Evolutionary conservation across 352 stramenopile genomes (phyloP).

Genomic region (Thraustotheca clavata): DNA sequence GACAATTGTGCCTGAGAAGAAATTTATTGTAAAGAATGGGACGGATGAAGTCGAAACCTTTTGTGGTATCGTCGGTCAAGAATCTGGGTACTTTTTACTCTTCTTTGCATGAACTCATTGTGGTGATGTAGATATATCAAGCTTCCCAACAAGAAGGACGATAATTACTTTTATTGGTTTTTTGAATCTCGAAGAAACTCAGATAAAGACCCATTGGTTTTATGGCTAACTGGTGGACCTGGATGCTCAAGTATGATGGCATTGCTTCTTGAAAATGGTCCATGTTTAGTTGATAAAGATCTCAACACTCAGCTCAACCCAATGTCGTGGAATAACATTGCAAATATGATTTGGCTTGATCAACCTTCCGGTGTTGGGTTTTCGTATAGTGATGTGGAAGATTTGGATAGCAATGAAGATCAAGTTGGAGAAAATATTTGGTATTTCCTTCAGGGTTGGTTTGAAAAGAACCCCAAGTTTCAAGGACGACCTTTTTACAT

Average conservation of each 20-base stretch:
- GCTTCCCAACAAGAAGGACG: slow-evolving; percentile 45
- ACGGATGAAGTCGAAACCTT: slow-evolving; percentile 28
- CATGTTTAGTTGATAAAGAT: slow-evolving; percentile 41
- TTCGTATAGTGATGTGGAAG: slow-evolving; percentile 33
- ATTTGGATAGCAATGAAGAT: slow-evolving; percentile 39
- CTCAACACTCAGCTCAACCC: slow-evolving; percentile 41
- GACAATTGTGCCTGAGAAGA: background rate
- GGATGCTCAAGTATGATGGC: slow-evolving; percentile 56
- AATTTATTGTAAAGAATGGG: background rate
- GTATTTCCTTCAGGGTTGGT: slow-evolving; percentile 55
- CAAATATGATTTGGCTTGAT: slow-evolving; percentile 67
- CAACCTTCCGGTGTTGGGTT: slow-evolving; percentile 50
- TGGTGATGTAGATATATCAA: slow-evolving; percentile 42
- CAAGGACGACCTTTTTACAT: slow-evolving; percentile 48
- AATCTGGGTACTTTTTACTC: slow-evolving; percentile 24
- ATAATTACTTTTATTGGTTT: slow-evolving; percentile 65
- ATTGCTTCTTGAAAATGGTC: slow-evolving; percentile 55
- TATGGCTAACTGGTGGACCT: slow-evolving; percentile 59
- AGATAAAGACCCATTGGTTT: slow-evolving; percentile 38
- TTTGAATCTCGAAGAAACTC: slow-evolving; percentile 35
- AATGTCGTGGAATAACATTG: slow-evolving; percentile 51
- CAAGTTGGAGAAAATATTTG: slow-evolving; percentile 59
- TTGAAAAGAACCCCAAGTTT: slow-evolving; percentile 46
- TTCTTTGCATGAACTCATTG: no score
- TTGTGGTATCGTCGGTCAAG: slow-evolving; percentile 33